Evolutionary conservation across 306 rosid species (phyloP).

Genomic region (Cicer yamashitae): DNA sequence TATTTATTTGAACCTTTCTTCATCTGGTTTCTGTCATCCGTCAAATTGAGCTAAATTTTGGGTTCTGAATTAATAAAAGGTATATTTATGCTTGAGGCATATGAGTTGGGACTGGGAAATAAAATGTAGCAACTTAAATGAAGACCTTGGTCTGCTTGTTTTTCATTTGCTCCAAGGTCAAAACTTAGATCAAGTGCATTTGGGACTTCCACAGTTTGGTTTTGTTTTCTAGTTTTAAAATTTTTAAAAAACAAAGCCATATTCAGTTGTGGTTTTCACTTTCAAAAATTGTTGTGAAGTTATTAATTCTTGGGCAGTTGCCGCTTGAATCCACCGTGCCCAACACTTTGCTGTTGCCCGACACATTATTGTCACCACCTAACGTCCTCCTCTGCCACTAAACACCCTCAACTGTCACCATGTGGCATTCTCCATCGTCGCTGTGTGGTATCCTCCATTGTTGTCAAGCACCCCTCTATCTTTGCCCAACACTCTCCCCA

Average conservation of each 20-base stretch:
- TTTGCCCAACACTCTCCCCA: background rate
- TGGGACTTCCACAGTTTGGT: background rate
- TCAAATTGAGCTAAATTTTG: background rate
- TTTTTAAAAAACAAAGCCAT: background rate
- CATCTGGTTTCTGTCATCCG: background rate
- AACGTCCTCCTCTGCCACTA: background rate
- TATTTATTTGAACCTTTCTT: background rate
- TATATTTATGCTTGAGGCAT: background rate
- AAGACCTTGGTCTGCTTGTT: background rate
- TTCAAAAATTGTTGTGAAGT: background rate
- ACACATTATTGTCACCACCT: background rate
- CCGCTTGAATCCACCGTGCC: no score
- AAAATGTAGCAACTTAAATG: background rate
- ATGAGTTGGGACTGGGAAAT: background rate
- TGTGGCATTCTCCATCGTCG: background rate
- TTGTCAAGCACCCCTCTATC: background rate
- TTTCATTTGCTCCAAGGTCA: background rate
- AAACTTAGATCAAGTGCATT: background rate
- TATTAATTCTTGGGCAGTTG: background rate
- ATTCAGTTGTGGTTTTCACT: background rate
- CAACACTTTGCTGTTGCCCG: background rate
- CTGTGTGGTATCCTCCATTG: background rate
- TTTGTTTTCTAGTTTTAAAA: background rate
- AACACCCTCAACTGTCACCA: background rate
- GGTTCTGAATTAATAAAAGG: background rate